Base-by-base conservation (phyloP, 2,329 filamentous ascomycete genomes). In the Dactylellina cionopaga region DNA sequence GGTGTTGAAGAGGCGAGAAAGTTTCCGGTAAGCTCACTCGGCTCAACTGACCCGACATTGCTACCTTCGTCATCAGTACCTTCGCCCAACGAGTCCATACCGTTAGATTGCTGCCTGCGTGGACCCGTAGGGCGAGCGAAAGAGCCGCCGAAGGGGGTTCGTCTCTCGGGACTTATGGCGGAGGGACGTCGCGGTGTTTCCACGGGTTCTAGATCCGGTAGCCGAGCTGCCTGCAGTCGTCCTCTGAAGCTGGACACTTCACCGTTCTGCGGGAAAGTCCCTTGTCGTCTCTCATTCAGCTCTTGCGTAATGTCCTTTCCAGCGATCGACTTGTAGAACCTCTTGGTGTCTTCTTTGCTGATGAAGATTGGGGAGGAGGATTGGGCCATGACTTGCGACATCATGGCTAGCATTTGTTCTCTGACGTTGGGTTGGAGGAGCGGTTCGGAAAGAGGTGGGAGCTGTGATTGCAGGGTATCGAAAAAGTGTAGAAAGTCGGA, bases 271-370 rank as follows among this genome's bases (percentile, higher is more conserved):
- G 66, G 51, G 39, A 72, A 72, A 19, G 59, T 72, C 27, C 68
- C 68, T 19, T 65, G 59, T 22, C 68, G 39, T 17, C 68, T 47
- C 15, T 72, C 68, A 52, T 72, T 72, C 2, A 72, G n/a, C 19
- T 72, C 68, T 47, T 72, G 52, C 5, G 68, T 72, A 54, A 72
- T 72, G 24, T 72, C 68, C 39, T 65, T 72, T 33, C 59, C 59
- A 17, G 68, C 68, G 22, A 72, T 62, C 3, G 59, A 17, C 22
- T 54, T 72, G 46, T 65, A 72, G 46, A 72, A 72, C 17, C 37
- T 37, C 13, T 72, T 72, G 10, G 68, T 72, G 11, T 72, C 68
- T 11, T 59, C 62, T 54, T 72, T 72, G 55, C 68, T 72, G 31
- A 72, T 65, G 29, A 55, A 72, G 29, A 72, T 72, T 27, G 68